Base-by-base conservation (phyloP, 106 monocot genomes). In the Dioscorea zingiberensis region DNA sequence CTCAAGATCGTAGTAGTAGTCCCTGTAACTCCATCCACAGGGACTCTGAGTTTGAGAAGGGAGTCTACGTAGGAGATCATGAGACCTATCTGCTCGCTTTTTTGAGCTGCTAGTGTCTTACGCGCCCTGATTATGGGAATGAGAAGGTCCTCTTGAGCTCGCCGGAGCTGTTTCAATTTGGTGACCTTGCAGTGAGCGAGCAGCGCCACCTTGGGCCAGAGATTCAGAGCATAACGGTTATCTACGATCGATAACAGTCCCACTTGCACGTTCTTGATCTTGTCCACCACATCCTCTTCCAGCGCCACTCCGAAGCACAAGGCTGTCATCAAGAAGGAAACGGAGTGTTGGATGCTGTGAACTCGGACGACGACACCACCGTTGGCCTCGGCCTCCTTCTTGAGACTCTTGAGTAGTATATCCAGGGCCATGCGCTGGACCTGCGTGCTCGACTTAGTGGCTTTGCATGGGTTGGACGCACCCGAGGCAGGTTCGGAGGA, bases 231-330 rank as follows among this genome's bases (percentile, higher is more conserved):
- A 3, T 22, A 53, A 48, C 44, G 22, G 9, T 28, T 25, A 0
- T 44, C n/a, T 21, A 24, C 63, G 13, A 68, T 17, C 7, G 13
- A 13, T 30, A 78, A 48, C 19, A 78, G 29, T 1, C n/a, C 54
- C 21, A 18, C 11, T 9, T 61, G 74, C 1, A 22, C 59, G 2
- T 17, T 13, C 22, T 67, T 61, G 30, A 80, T 67, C 13, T 62
- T 55, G 2, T 32, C 16, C 11, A 71, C 58, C 13, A 7, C 47
- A 23, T 57, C 44, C 62, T 67, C 66, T 16, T 46, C 47, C 19
- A 80, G 48, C 48, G 65, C 51, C 60, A 67, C 67, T 0, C 75
- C 80, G 62, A 66, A 74, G 38, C 80, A 80, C 71, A 80, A 71
- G 28, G 71, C 27, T 2, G 55, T 63, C 0, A 75, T 55, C 18